Evolutionary conservation across 2,329 filamentous ascomycete species (phyloP).

Genomic region (Trichoderma polysporum): DNA sequence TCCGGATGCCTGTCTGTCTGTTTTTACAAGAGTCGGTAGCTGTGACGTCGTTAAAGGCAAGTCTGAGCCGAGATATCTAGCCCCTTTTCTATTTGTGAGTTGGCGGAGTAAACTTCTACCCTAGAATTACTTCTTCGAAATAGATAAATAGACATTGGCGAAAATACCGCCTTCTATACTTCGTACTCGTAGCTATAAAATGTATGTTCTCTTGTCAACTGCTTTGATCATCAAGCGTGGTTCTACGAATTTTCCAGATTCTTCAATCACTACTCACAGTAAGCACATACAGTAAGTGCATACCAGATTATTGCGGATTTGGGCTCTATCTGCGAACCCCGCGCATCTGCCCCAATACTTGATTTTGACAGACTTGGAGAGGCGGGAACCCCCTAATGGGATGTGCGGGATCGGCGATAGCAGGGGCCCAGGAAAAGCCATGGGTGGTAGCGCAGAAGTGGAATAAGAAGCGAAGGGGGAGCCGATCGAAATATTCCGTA

Average conservation of each 20-base stretch:
- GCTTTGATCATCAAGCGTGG: background rate
- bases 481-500: constrained; percentile 14
- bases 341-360: background rate
- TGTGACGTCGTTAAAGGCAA: constrained; percentile 62
- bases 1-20: constrained; percentile 22
- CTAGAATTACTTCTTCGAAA: background rate
- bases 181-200: too few relatives aligned
- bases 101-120: background rate
- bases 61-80: constrained; percentile 54
- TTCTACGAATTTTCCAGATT: background rate
- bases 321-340: background rate
- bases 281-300: background rate
- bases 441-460: background rate
- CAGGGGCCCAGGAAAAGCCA: background rate
- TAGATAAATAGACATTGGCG: background rate
- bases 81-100: background rate
- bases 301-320: background rate
- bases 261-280: background rate
- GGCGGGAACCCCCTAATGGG: background rate
- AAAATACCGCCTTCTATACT: too few relatives aligned
- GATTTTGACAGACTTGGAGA: too few relatives aligned
- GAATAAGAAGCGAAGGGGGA: constrained; percentile 4
- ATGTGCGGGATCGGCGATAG: background rate
- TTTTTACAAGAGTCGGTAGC: constrained; percentile 30
- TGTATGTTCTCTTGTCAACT: background rate